Conservation (phyloP, 1,139 yeast species). For the Wickerhamiella pararugosa region DNA sequence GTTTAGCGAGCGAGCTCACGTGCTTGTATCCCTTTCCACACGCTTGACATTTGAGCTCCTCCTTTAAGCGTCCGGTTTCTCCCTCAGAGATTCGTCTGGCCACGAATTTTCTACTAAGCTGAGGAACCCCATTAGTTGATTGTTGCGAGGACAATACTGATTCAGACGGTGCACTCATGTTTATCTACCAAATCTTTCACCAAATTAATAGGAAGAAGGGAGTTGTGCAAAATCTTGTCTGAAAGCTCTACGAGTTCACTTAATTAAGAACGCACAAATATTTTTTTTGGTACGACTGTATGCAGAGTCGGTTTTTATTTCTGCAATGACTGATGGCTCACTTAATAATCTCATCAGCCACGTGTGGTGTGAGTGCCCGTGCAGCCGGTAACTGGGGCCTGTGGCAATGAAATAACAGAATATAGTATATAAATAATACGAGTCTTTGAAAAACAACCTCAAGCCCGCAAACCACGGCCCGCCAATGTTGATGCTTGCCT, state of each 20-base stretch:
- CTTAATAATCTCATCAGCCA: too few species aligned
- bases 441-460: too few species aligned
- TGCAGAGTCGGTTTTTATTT: too few species aligned
- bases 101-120: constrained; percentile 54
- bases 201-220: not conserved
- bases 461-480: too few species aligned
- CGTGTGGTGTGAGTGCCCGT: too few species aligned
- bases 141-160: not conserved
- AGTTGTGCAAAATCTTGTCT: not conserved
- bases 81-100: constrained; percentile 76
- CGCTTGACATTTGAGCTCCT: constrained; percentile 73
- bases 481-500: too few species aligned
- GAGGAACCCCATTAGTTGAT: constrained; percentile 9
- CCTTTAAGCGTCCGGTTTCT: constrained; percentile 69
- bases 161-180: not conserved
- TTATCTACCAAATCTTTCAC: not conserved
- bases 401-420: too few species aligned
- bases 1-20: constrained; percentile 62
- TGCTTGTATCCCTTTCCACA: constrained; percentile 87
- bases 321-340: too few species aligned
- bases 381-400: too few species aligned
- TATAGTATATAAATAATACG: too few species aligned
- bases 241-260: not conserved
- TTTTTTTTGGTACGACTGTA: too few species aligned
- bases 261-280: too few species aligned